Conservation (phyloP, 108 stramenopile genomes). For the Ochromonas danica region DNA sequence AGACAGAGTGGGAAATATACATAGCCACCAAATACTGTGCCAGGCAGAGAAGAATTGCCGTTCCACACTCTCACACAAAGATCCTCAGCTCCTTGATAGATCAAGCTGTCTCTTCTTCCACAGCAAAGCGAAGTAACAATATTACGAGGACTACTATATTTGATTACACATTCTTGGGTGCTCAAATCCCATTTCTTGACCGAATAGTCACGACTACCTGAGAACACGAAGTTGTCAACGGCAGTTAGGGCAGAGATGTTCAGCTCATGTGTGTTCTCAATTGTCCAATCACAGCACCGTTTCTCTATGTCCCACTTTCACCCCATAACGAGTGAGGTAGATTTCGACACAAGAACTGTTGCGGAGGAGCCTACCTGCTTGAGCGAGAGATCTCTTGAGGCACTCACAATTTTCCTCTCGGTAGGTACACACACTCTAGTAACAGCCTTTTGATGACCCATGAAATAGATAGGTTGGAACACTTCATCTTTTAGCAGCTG, state of each 20-base stretch:
- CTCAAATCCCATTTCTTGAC: conserved; percentile 33
- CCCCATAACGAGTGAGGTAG: too few species aligned
- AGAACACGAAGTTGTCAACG: neutral
- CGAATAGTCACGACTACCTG: conserved; percentile 32
- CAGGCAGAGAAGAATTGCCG: neutral
- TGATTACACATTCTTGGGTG: neutral
- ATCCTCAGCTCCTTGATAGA: conserved; percentile 32
- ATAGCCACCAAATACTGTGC: neutral
- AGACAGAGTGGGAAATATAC: conserved; percentile 26
- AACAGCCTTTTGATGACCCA: conserved; percentile 28
- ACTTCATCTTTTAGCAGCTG: too few species aligned
- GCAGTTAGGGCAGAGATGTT: neutral
- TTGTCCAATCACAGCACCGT: too few species aligned
- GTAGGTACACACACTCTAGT: neutral
- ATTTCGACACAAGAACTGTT: too few species aligned
- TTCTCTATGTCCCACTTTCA: too few species aligned
- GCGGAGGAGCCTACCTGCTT: neutral
- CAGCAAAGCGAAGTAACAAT: neutral
- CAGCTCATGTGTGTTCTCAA: neutral
- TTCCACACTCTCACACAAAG: conserved; percentile 22
- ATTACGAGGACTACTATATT: conserved; percentile 28
- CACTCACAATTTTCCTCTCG: neutral
- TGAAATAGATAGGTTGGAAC: neutral
- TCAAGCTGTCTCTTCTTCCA: neutral
- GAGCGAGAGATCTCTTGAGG: conserved; percentile 32